A percentile compares a stretch with the other conserved stretches of the same genome.
phyloP scores from a whole-genome alignment of 805 yeast species.

The Candida railenensis region DNA sequence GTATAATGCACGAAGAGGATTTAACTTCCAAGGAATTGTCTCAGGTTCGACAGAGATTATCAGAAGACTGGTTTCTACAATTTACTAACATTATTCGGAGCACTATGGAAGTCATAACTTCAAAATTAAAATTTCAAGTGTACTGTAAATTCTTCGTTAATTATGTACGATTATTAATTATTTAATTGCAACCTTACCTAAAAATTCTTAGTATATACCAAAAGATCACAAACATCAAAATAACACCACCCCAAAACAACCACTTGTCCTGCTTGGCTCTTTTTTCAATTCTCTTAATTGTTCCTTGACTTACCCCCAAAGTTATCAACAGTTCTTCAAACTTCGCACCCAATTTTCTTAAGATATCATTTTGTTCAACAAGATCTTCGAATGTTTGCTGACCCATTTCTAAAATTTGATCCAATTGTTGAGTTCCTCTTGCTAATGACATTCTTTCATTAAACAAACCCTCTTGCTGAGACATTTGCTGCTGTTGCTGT shows the following conservation, averaged over 20 bases:
- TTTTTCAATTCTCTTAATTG: conserved; percentile 75
- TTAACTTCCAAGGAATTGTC: background rate
- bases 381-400: conserved; percentile 80
- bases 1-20: background rate
- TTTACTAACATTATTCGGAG: no score
- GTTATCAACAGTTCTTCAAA: conserved; percentile 72
- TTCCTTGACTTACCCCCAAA: conserved; percentile 81
- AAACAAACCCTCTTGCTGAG: conserved; percentile 61
- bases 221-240: conserved; percentile 61
- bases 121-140: no score
- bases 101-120: no score
- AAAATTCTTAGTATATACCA: conserved; percentile 67
- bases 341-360: conserved; percentile 59
- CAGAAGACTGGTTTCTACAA: no score
- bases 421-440: conserved; percentile 78
- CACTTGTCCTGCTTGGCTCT: conserved; percentile 85
- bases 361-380: conserved; percentile 76
- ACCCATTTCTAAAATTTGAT: conserved; percentile 89
- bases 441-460: conserved; percentile 65
- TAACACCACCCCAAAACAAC: conserved; percentile 76
- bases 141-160: no score
- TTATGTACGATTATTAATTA: no score
- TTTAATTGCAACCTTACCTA: no score
- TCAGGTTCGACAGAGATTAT: no score
- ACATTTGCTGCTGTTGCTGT: conserved; percentile 24